These are phyloP conservation scores for Phialocephala subalpina DNA, from an alignment of 2,329 filamentous ascomycete genomes.

Conservation along the genomic window DNA sequence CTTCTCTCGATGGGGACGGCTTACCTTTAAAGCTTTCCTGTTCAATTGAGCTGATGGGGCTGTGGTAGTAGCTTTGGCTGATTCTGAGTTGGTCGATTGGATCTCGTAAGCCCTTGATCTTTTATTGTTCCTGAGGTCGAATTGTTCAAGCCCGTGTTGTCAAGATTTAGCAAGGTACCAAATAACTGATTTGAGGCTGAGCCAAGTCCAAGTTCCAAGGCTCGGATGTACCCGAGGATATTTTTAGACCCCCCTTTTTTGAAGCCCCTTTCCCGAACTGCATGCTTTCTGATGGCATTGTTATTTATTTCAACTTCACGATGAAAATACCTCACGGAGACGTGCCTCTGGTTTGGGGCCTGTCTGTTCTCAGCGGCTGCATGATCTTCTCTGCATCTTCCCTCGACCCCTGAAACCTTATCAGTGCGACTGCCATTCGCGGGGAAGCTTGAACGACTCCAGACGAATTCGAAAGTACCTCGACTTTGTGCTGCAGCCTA, in stretches of 20 bases:
- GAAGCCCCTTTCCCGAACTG: neutral
- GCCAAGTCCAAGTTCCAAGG: neutral
- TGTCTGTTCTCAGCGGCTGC: neutral
- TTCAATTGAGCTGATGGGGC: conserved; percentile 13
- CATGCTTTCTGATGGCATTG: neutral
- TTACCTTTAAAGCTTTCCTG: conserved; percentile 5
- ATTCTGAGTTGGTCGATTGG: neutral
- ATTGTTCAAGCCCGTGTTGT: conserved; percentile 2
- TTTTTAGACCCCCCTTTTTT: conserved; percentile 6
- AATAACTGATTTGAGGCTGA: conserved; percentile 15
- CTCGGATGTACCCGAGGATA: conserved; percentile 19
- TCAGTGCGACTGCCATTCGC: neutral
- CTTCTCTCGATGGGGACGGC: neutral
- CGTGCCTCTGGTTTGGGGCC: neutral
- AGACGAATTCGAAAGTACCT: neutral
- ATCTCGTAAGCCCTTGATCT: conserved; percentile 5
- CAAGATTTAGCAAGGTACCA: conserved; percentile 1
- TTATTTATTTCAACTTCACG: neutral
- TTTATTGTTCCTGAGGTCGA: conserved; percentile 8
- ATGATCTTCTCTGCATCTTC: neutral
- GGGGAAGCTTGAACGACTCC: neutral
- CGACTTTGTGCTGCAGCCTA: too few relatives aligned
- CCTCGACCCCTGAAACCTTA: neutral
- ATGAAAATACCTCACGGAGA: neutral
- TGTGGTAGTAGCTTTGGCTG: conserved; percentile 5